These are phyloP conservation scores for Lyophyllum decastes DNA, from an alignment of 768 basidiomycete genomes.

Conservation along the genomic window DNA sequence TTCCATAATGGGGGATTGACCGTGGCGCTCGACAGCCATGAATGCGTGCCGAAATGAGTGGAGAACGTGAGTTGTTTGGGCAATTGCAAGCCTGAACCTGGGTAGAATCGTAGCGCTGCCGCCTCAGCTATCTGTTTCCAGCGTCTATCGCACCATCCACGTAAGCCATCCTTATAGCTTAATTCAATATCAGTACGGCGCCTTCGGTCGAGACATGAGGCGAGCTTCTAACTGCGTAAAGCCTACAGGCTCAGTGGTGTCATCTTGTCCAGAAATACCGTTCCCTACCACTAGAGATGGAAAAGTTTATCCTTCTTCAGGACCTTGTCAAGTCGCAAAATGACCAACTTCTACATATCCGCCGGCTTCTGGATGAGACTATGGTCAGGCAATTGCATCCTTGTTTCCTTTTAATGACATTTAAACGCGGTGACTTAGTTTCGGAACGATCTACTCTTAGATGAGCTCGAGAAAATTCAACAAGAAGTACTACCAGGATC, in stretches of 20 bases:
- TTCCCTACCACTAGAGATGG: neutral
- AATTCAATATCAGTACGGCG: too few species aligned
- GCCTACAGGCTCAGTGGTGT: neutral
- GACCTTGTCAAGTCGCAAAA: conserved; percentile 3
- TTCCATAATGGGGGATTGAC: too few species aligned
- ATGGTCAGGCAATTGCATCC: neutral
- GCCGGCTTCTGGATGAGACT: neutral
- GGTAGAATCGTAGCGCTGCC: too few species aligned
- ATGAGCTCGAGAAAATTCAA: neutral
- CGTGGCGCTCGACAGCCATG: too few species aligned
- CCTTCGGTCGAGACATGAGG: neutral
- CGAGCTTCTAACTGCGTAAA: neutral
- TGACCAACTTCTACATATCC: conserved; percentile 1
- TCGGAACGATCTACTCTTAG: neutral
- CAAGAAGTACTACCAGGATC: too few species aligned
- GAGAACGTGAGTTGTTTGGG: too few species aligned
- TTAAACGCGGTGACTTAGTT: neutral
- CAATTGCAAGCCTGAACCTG: too few species aligned
- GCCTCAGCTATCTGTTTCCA: neutral
- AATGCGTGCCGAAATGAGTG: too few species aligned
- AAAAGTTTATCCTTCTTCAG: neutral
- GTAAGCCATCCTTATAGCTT: too few species aligned
- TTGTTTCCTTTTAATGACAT: neutral
- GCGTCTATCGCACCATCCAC: neutral
- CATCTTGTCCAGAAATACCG: neutral